Percentiles rank a stretch among this genome's conserved stretches.
These are phyloP conservation scores for Hibiscus mutabilis DNA, from an alignment of 345 rosid genomes.

Conservation along the genomic window DNA sequence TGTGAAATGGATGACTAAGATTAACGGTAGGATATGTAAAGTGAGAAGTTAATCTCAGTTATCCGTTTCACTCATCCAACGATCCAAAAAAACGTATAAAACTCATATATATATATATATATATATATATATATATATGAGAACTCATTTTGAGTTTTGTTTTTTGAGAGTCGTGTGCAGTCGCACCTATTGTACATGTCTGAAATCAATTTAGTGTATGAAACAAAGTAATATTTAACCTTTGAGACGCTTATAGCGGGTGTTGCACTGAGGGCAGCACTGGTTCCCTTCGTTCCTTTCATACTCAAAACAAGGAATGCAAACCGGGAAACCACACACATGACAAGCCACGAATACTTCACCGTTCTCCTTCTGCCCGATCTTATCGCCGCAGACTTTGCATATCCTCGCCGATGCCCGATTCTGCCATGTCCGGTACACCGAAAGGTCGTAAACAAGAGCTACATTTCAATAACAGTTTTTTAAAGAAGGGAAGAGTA, in stretches of 20 bases:
- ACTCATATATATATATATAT: too few relatives aligned
- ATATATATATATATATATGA: too few relatives aligned
- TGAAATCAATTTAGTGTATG: too few relatives aligned
- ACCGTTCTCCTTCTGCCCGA: constrained; percentile 52
- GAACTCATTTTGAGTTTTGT: too few relatives aligned
- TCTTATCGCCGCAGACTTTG: constrained; percentile 77
- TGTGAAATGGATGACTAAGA: too few relatives aligned
- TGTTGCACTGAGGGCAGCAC: constrained; percentile 86
- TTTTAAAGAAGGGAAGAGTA: neutral
- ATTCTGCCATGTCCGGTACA: constrained; percentile 2
- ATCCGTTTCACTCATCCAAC: too few relatives aligned
- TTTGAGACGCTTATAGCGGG: constrained; percentile 83
- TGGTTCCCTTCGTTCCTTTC: constrained; percentile 85
- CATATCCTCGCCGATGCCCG: constrained; percentile 23
- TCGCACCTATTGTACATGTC: too few relatives aligned
- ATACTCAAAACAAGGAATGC: constrained; percentile 81
- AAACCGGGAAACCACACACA: constrained; percentile 78
- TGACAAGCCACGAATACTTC: constrained; percentile 63
- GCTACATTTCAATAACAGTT: neutral
- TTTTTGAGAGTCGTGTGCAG: too few relatives aligned
- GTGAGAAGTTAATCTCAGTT: too few relatives aligned
- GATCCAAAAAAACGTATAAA: too few relatives aligned
- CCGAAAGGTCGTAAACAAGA: neutral
- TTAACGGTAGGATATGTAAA: too few relatives aligned
- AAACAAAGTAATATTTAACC: constrained; percentile 21